Conservation (phyloP, 257 asterid genomes). For the Primulina eburnea region DNA sequence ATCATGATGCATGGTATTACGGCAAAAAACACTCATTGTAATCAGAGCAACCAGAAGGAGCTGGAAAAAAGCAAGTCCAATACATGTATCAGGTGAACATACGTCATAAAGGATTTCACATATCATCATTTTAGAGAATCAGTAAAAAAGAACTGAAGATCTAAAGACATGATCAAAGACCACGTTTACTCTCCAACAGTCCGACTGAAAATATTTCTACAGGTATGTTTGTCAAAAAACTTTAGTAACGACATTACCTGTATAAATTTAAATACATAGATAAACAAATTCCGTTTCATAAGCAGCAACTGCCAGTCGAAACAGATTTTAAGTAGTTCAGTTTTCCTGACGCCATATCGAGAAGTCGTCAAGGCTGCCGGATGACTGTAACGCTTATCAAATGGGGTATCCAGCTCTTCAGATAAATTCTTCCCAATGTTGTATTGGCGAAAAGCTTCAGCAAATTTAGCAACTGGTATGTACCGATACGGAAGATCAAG, state of each 20-base stretch:
- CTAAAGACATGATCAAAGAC: slow-evolving; percentile 38
- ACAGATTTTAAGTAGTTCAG: slow-evolving; percentile 70
- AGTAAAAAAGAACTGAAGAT: slow-evolving; percentile 4
- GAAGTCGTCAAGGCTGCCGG: slow-evolving; percentile 88
- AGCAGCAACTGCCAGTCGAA: slow-evolving; percentile 83
- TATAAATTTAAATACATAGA: slow-evolving; percentile 77
- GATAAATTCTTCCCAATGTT: slow-evolving; percentile 59
- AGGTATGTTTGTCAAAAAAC: slow-evolving; percentile 3
- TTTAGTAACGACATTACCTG: slow-evolving; percentile 52
- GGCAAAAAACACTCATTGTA: slow-evolving; percentile 92
- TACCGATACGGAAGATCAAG: slow-evolving; percentile 62
- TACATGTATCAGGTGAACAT: slow-evolving; percentile 22
- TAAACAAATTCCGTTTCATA: slow-evolving; percentile 83
- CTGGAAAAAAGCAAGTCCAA: slow-evolving; percentile 44
- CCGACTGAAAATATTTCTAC: slow-evolving; percentile 10
- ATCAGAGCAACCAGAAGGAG: slow-evolving; percentile 81
- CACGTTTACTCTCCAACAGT: neutral
- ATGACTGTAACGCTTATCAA: slow-evolving; percentile 77
- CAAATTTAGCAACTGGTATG: slow-evolving; percentile 59
- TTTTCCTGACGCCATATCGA: slow-evolving; percentile 68
- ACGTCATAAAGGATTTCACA: slow-evolving; percentile 13
- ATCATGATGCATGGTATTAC: slow-evolving; percentile 76
- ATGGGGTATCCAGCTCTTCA: slow-evolving; percentile 61
- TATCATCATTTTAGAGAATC: slow-evolving; percentile 38
- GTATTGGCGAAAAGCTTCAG: slow-evolving; percentile 71